Percentiles rank a stretch among this genome's conserved stretches.
These are phyloP conservation scores for Pseudophaeomoniella oleicola DNA, from an alignment of 2,329 filamentous ascomycete genomes.

Conservation along the genomic window DNA sequence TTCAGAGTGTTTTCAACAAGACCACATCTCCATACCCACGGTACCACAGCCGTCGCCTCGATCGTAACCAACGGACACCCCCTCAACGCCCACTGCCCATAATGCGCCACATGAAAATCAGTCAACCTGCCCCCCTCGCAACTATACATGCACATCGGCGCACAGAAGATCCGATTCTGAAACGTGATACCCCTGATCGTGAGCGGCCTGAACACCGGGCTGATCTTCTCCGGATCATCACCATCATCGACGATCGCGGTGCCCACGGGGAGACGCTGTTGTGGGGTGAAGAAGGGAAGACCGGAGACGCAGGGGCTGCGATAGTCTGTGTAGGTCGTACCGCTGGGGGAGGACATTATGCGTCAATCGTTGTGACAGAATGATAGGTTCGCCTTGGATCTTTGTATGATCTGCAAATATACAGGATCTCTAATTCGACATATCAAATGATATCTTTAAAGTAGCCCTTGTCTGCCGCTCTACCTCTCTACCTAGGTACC, in stretches of 20 bases:
- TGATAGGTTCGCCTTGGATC: no score
- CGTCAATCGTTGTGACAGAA: no score
- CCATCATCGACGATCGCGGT: constrained; percentile 18
- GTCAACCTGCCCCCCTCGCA: constrained; percentile 24
- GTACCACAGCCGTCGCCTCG: constrained; percentile 12
- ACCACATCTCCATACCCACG: constrained; percentile 4
- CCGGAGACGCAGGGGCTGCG: not conserved
- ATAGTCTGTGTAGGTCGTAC: not conserved
- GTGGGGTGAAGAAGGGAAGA: constrained; percentile 35
- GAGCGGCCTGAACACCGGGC: constrained; percentile 24
- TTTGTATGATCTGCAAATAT: no score
- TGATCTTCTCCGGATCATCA: not conserved
- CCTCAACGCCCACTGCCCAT: constrained; percentile 21
- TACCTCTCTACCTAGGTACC: no score
- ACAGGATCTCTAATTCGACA: no score
- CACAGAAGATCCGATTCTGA: constrained; percentile 37
- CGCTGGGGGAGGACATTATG: no score
- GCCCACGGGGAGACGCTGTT: constrained; percentile 29
- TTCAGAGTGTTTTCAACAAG: no score
- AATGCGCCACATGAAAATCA: constrained; percentile 26
- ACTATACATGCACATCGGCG: constrained; percentile 43
- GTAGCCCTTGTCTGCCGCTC: no score
- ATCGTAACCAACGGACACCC: constrained; percentile 19
- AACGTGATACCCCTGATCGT: constrained; percentile 37
- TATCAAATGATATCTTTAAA: no score